Percentiles rank a stretch among this genome's conserved stretches.
phyloP scores from a whole-genome alignment of 768 basidiomycete species.

The Agaricus sinodeliciosus region DNA sequence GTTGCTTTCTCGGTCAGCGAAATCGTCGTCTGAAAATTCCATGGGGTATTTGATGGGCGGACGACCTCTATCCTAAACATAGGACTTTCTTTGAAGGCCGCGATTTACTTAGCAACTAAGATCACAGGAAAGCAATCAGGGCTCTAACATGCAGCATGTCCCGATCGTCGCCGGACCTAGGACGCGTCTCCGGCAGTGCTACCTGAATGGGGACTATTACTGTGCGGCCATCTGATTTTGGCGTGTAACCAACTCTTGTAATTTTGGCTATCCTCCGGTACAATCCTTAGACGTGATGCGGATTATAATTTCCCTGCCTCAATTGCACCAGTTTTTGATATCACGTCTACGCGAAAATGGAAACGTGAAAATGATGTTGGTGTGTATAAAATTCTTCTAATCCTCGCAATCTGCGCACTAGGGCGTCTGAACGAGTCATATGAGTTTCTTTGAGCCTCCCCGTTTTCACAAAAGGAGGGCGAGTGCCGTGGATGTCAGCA shows the following conservation, averaged over 20 bases:
- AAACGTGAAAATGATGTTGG: background rate
- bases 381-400: background rate
- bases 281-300: background rate
- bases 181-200: too few species aligned
- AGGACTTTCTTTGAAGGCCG: background rate
- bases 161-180: background rate
- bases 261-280: background rate
- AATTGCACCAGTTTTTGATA: background rate
- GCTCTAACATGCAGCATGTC: too few species aligned
- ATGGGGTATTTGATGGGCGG: background rate
- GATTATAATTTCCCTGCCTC: background rate
- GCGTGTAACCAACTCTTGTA: background rate
- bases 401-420: constrained; percentile 6
- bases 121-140: too few species aligned
- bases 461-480: background rate
- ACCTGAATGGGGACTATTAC: background rate
- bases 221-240: background rate
- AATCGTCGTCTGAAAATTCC: background rate
- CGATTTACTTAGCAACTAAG: too few species aligned
- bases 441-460: background rate
- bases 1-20: background rate
- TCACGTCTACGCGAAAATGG: constrained; percentile 1
- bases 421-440: background rate
- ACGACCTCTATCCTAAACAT: constrained; percentile 1
- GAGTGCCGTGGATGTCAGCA: constrained; percentile 4